These are phyloP conservation scores for Cytospora schulzeri DNA, from an alignment of 2,329 filamentous ascomycete species.

Conservation along the genomic window DNA sequence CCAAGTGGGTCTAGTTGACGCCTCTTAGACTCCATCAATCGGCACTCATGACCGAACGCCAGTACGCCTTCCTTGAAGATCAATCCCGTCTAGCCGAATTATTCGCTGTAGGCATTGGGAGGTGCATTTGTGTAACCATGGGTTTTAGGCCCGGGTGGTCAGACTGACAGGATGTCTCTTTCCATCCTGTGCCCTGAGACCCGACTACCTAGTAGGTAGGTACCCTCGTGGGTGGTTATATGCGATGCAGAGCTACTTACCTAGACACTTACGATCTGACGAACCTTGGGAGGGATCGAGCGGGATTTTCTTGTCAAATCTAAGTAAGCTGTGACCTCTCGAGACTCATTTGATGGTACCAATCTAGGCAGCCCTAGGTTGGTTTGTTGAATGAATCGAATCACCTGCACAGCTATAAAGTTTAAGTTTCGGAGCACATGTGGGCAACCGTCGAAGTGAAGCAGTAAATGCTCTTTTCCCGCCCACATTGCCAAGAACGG, in stretches of 20 bases:
- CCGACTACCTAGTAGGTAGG: neutral
- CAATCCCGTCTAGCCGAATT: neutral
- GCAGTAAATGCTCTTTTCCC: constrained; percentile 4
- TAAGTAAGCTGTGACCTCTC: no score
- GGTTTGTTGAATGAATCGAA: neutral
- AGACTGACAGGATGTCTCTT: neutral
- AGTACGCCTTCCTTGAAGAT: neutral
- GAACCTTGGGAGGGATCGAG: no score
- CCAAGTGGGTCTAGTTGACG: neutral
- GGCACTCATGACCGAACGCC: neutral
- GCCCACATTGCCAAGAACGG: constrained; percentile 21
- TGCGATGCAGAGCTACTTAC: neutral
- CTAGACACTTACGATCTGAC: no score
- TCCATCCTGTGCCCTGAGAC: neutral
- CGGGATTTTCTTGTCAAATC: neutral
- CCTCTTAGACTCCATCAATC: neutral
- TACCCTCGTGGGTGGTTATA: no score
- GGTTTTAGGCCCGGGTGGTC: neutral
- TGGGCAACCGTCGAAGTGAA: neutral
- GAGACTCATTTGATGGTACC: neutral
- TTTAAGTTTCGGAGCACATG: neutral
- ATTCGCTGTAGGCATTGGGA: neutral
- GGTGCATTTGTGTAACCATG: neutral
- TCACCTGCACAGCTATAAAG: neutral
- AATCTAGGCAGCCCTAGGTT: neutral